Evolutionary conservation across 2,329 filamentous ascomycete genomes (phyloP).

Genomic region (Gyromitra esculenta): DNA sequence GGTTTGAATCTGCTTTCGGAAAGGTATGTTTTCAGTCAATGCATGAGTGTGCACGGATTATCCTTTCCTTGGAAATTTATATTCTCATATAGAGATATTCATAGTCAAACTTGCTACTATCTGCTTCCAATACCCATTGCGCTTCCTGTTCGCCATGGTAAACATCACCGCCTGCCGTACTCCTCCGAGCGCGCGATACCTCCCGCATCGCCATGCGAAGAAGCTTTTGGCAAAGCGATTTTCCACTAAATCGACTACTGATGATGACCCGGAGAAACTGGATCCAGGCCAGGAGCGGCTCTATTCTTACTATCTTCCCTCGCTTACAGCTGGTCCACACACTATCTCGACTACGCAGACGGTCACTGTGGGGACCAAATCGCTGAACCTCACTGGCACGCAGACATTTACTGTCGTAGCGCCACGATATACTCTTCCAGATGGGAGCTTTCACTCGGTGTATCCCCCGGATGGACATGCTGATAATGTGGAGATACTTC

Average conservation of each 20-base stretch:
- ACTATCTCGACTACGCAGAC: conserved; percentile 29
- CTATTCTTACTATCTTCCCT: conserved; percentile 50
- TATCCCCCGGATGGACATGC: conserved; percentile 62
- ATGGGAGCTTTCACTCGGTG: conserved; percentile 59
- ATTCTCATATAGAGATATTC: not conserved
- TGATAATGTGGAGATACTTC: conserved; percentile 60
- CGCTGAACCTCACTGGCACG: conserved; percentile 8
- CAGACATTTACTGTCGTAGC: conserved; percentile 60
- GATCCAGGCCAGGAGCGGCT: conserved; percentile 47
- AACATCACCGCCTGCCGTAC: conserved; percentile 4
- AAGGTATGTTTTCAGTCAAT: too few relatives aligned
- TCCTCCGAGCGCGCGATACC: not conserved
- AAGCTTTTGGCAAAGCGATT: conserved; percentile 1
- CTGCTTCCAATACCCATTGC: not conserved
- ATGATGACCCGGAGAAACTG: conserved; percentile 4
- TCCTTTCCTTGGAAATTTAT: conserved; percentile 7
- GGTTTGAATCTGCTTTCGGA: not conserved
- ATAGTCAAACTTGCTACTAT: not conserved
- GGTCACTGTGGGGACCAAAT: conserved; percentile 13
- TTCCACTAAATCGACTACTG: not conserved
- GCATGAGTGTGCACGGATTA: not conserved
- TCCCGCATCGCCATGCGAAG: not conserved
- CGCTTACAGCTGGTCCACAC: conserved; percentile 44
- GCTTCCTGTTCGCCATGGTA: not conserved
- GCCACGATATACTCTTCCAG: conserved; percentile 60